Evolutionary conservation across 371 early-diverging fungal species (phyloP).

Genomic region (Mortierella sp.): DNA sequence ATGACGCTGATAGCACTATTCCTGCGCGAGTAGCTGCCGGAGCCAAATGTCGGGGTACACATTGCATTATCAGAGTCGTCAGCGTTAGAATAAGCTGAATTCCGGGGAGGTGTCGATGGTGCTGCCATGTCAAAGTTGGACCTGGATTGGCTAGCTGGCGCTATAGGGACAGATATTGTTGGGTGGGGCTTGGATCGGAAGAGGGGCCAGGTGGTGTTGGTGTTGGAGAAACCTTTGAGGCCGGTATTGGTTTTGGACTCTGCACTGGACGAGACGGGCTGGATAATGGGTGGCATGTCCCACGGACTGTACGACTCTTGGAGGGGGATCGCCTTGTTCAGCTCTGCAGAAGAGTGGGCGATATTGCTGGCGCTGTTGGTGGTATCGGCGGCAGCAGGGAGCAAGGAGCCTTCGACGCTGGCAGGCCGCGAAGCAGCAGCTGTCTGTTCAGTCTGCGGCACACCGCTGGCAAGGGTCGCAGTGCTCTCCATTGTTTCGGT

Average conservation of each 20-base stretch:
- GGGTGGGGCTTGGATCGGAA: slow-evolving; percentile 56
- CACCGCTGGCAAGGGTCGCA: not conserved
- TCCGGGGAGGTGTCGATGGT: slow-evolving; percentile 49
- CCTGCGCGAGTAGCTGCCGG: slow-evolving; percentile 35
- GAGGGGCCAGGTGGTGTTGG: slow-evolving; percentile 43
- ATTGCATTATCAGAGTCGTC: slow-evolving; percentile 57
- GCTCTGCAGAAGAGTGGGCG: not conserved
- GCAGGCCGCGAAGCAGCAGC: not conserved
- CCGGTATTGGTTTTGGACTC: slow-evolving; percentile 18
- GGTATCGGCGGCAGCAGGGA: slow-evolving; percentile 1
- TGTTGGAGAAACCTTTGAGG: slow-evolving; percentile 48
- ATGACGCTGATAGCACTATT: slow-evolving; percentile 54
- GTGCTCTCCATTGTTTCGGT: slow-evolving; percentile 7
- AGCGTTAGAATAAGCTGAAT: slow-evolving; percentile 39
- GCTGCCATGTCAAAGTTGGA: slow-evolving; percentile 37
- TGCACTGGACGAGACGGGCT: slow-evolving; percentile 16
- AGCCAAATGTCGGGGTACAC: slow-evolving; percentile 57
- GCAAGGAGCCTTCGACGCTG: not conserved
- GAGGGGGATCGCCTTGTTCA: slow-evolving; percentile 3
- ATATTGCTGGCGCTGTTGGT: not conserved
- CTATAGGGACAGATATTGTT: slow-evolving; percentile 45
- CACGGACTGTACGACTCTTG: slow-evolving; percentile 51
- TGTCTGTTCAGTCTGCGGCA: not conserved
- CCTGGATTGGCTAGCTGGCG: slow-evolving; percentile 29
- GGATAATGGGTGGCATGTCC: slow-evolving; percentile 56